Percentiles rank a stretch among this genome's conserved stretches.
phyloP scores from a whole-genome alignment of 129 eudicot species.

The Centella asiatica region DNA sequence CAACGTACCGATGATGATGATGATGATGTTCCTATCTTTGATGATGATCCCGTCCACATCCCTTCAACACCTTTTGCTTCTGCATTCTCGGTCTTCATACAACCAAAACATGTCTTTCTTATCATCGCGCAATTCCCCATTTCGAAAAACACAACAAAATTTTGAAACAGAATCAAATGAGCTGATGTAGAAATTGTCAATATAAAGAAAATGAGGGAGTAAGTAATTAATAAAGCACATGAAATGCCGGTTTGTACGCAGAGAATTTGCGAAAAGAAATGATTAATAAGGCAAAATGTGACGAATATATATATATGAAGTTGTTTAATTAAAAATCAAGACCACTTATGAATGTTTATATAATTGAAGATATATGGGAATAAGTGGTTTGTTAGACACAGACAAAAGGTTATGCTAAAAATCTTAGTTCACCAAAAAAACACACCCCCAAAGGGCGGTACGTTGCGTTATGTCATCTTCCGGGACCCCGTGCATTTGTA shows the following conservation, averaged over 20 bases:
- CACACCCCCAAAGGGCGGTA: too few species aligned
- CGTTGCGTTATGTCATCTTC: too few species aligned
- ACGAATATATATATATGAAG: too few species aligned
- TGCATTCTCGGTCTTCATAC: background rate
- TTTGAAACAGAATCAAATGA: background rate
- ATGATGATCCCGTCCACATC: background rate
- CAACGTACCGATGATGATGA: too few species aligned
- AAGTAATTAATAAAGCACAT: background rate
- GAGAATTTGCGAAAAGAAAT: background rate
- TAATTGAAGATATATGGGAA: background rate
- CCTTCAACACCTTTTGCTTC: background rate
- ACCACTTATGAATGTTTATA: too few species aligned
- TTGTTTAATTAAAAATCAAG: too few species aligned
- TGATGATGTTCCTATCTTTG: background rate
- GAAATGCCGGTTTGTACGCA: background rate
- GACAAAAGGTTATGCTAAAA: background rate
- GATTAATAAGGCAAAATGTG: background rate
- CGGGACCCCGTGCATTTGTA: too few species aligned
- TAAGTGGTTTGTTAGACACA: background rate
- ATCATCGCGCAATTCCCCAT: conserved; percentile 5
- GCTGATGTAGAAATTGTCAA: background rate
- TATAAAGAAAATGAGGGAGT: background rate
- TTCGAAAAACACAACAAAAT: background rate
- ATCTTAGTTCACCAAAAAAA: background rate
- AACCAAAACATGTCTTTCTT: background rate